These are phyloP conservation scores for Tulasnella sp. DNA, from an alignment of 768 basidiomycete species.

Conservation along the genomic window DNA sequence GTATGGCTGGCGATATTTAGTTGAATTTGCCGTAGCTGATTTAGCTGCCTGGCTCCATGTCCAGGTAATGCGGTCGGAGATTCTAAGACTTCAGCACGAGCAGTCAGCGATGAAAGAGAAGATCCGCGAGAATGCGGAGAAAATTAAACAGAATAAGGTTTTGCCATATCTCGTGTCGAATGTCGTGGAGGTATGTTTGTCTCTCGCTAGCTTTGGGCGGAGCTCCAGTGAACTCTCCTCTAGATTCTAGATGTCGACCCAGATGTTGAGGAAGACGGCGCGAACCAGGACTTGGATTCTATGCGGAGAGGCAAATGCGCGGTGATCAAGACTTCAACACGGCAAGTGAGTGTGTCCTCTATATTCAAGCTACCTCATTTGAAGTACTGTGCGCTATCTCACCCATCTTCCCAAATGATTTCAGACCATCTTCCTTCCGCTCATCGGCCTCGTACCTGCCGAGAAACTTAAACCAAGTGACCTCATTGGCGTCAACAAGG, in stretches of 20 bases:
- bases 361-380: neutral
- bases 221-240: neutral
- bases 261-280: constrained; percentile 87
- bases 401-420: too few species aligned
- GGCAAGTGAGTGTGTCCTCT: constrained; percentile 42
- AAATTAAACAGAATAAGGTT: constrained; percentile 99
- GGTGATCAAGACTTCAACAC: constrained; percentile 96
- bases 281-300: constrained; percentile 90
- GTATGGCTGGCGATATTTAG: too few species aligned
- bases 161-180: constrained; percentile 96
- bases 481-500: constrained; percentile 98
- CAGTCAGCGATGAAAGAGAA: constrained; percentile 96
- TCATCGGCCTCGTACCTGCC: constrained; percentile 93
- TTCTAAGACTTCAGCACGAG: constrained; percentile 81
- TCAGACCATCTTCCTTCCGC: constrained; percentile 87
- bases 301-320: constrained; percentile 97
- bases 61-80: constrained; percentile 96
- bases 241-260: constrained; percentile 92
- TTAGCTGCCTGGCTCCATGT: neutral
- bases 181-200: constrained; percentile 73
- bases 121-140: constrained; percentile 95
- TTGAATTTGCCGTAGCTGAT: too few species aligned
- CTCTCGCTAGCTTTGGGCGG: neutral
- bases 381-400: neutral
- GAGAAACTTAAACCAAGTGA: constrained; percentile 84